phyloP scores from a whole-genome alignment of 2,329 filamentous ascomycete species.

The Graphilbum fragrans region DNA sequence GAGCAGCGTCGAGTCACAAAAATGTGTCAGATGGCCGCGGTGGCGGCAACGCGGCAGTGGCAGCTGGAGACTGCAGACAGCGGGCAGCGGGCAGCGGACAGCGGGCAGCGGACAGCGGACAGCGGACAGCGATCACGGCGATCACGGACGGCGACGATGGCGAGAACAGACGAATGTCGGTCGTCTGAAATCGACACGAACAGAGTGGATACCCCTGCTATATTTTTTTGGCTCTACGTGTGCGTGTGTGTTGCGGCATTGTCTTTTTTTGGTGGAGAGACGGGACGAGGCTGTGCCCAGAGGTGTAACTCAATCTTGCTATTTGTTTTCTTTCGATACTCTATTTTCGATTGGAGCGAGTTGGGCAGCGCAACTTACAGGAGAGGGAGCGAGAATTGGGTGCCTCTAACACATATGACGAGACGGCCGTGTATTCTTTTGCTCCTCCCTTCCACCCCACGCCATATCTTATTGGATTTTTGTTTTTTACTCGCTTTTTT shows the following conservation, averaged over 20 bases:
- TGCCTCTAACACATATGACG: background rate
- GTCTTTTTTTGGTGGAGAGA: background rate
- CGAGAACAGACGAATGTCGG: background rate
- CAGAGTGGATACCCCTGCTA: slow-evolving; percentile 12
- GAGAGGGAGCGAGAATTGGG: background rate
- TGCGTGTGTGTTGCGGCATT: background rate
- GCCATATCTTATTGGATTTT: background rate
- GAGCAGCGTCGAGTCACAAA: too few species aligned
- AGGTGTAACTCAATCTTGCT: too few species aligned
- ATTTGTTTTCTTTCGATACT: too few species aligned
- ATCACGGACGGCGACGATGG: background rate
- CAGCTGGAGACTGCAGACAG: too few species aligned
- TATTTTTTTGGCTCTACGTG: slow-evolving; percentile 7
- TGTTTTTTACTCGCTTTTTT: background rate
- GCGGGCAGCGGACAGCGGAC: too few species aligned
- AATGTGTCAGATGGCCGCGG: too few species aligned
- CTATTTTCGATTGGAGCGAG: too few species aligned
- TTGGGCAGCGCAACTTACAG: too few species aligned
- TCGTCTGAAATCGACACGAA: slow-evolving; percentile 3
- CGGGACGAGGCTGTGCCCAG: too few species aligned
- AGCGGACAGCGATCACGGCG: too few species aligned
- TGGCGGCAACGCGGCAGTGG: too few species aligned
- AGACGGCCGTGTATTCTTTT: background rate
- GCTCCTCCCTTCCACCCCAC: background rate
- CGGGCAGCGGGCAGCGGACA: too few species aligned